These are phyloP conservation scores for Pseudoscleropodium purum DNA, from an alignment of 225 moss, liverwort and hornwort genomes.

Conservation along the genomic window DNA sequence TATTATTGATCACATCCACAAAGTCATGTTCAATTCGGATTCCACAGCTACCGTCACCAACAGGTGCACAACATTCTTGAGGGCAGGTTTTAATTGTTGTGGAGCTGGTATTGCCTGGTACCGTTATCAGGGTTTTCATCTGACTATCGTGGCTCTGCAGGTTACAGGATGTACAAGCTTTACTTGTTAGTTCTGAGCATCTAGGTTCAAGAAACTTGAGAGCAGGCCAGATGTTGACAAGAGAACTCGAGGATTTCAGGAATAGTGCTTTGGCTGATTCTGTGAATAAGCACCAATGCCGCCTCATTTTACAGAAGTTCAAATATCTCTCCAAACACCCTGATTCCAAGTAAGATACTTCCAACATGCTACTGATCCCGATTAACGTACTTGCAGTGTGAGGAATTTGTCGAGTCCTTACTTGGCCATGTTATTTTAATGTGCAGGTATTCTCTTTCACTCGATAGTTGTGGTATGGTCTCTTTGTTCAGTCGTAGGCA, in stretches of 20 bases:
- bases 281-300: slow-evolving; percentile 93
- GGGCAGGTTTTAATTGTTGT: not conserved
- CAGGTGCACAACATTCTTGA: slow-evolving; percentile 16
- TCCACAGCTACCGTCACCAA: slow-evolving; percentile 61
- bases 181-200: slow-evolving; percentile 79
- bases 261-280: slow-evolving; percentile 73
- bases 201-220: slow-evolving; percentile 80
- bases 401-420: not conserved
- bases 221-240: slow-evolving; percentile 75
- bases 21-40: slow-evolving; percentile 78
- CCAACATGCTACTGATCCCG: not conserved
- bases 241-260: slow-evolving; percentile 82
- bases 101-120: not conserved
- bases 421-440: not conserved
- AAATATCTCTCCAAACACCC: slow-evolving; percentile 69
- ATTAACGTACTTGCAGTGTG: not conserved
- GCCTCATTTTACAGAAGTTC: slow-evolving; percentile 78
- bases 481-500: not conserved
- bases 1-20: slow-evolving; percentile 80
- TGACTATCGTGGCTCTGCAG: slow-evolving; percentile 19
- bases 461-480: not conserved
- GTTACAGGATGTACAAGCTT: slow-evolving; percentile 95
- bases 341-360: slow-evolving; percentile 55
- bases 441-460: not conserved
- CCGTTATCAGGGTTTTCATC: not conserved